phyloP scores from a whole-genome alignment of 2,329 filamentous ascomycete species.

The Fusarium pseudocircinatum region DNA sequence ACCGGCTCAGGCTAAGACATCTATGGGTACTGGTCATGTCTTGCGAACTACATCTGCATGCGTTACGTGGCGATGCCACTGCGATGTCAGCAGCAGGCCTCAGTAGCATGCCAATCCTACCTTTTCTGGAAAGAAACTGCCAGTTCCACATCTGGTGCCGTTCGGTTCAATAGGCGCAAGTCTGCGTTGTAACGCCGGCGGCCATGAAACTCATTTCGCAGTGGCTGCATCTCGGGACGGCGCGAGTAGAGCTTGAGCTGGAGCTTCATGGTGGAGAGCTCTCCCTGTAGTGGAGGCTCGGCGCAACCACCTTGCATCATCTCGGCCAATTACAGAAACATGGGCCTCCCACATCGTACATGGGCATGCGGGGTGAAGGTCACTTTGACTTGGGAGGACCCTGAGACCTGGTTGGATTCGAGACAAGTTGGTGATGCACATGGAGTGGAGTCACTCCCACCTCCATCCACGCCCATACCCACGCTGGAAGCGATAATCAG shows the following conservation, averaged over 20 bases:
- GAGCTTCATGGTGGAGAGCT: constrained; percentile 27
- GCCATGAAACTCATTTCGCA: constrained; percentile 1
- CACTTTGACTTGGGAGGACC: constrained; percentile 12
- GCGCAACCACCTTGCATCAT: constrained; percentile 14
- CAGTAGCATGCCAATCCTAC: constrained; percentile 23
- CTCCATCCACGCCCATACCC: constrained; percentile 19
- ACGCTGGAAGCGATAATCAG: constrained; percentile 39
- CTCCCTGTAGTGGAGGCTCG: constrained; percentile 19
- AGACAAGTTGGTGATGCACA: constrained; percentile 25
- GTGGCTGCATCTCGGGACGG: constrained; percentile 26
- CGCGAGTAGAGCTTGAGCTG: constrained; percentile 24
- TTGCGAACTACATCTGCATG: constrained; percentile 9
- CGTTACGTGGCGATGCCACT: constrained; percentile 29
- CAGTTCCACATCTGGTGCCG: constrained; percentile 1
- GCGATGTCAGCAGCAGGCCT: constrained; percentile 32
- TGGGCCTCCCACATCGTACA: constrained; percentile 12
- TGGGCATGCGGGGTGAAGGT: constrained; percentile 37
- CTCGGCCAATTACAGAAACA: constrained; percentile 29
- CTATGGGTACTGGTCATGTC: not conserved
- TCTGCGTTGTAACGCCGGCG: constrained; percentile 21
- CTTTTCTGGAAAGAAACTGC: constrained; percentile 7
- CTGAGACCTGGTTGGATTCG: constrained; percentile 23
- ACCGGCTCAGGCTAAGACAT: not conserved
- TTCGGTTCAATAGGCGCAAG: constrained; percentile 8
- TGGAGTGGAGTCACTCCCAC: constrained; percentile 31